These are phyloP conservation scores for Venturia effusa DNA, from an alignment of 2,329 filamentous ascomycete genomes.

Conservation along the genomic window DNA sequence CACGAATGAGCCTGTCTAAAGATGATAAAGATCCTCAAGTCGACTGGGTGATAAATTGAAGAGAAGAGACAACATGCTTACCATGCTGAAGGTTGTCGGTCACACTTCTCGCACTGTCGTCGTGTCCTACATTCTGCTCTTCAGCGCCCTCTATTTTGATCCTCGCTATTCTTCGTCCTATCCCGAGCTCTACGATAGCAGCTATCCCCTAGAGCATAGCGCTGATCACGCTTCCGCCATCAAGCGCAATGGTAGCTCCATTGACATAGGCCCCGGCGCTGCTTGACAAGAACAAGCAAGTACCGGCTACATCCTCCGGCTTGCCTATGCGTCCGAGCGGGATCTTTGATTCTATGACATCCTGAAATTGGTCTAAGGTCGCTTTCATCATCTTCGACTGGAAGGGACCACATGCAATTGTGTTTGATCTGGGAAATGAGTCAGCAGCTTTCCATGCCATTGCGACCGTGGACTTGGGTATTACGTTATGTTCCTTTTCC, in stretches of 20 bases:
- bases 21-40: too few species aligned
- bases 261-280: conserved; percentile 45
- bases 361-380: conserved; percentile 49
- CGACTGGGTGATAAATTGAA: too few species aligned
- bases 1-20: too few species aligned
- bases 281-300: conserved; percentile 59
- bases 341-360: conserved; percentile 46
- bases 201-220: conserved; percentile 24
- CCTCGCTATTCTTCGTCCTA: too few species aligned
- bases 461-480: neutral
- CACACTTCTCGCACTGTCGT: too few species aligned
- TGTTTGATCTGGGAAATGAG: conserved; percentile 40
- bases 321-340: conserved; percentile 58
- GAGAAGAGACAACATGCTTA: too few species aligned
- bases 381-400: conserved; percentile 64
- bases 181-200: neutral
- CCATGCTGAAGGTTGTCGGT: too few species aligned
- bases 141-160: too few species aligned
- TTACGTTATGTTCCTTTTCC: conserved; percentile 47
- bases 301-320: conserved; percentile 58
- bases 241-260: conserved; percentile 31
- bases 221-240: conserved; percentile 28
- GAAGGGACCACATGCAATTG: conserved; percentile 61
- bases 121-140: too few species aligned
- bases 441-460: neutral